phyloP scores from a whole-genome alignment of 2,329 filamentous ascomycete genomes.

The Curvularia verruculosa region DNA sequence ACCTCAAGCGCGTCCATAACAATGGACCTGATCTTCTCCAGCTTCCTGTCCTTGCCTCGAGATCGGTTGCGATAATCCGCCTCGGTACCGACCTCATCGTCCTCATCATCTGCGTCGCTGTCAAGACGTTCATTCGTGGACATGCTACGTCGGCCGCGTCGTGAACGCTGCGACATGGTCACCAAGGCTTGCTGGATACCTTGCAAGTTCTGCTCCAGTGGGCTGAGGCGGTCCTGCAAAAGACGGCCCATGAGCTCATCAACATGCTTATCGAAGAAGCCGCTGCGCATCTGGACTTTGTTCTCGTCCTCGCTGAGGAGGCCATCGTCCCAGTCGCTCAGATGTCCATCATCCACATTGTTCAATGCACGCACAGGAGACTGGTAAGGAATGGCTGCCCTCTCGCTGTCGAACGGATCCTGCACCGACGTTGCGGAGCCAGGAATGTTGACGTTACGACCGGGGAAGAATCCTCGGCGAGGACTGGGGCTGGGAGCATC shows the following conservation, averaged over 20 bases:
- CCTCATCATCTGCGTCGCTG: conserved; percentile 94
- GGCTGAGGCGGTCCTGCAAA: conserved; percentile 76
- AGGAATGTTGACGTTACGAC: conserved; percentile 27
- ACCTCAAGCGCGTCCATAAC: conserved; percentile 67
- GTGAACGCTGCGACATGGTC: conserved; percentile 58
- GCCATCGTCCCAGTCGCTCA: conserved; percentile 91
- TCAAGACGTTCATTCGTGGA: conserved; percentile 71
- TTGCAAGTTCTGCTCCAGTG: conserved; percentile 79
- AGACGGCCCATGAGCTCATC: conserved; percentile 82
- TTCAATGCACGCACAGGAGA: conserved; percentile 68
- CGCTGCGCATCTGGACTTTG: conserved; percentile 79
- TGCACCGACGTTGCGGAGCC: conserved; percentile 50
- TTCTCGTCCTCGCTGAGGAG: conserved; percentile 76
- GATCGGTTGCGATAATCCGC: conserved; percentile 71
- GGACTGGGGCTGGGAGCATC: conserved; percentile 77
- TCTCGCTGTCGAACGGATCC: conserved; percentile 68
- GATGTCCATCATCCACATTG: conserved; percentile 66
- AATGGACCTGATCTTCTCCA: conserved; percentile 74
- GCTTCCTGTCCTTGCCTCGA: conserved; percentile 75
- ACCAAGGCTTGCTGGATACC: conserved; percentile 74
- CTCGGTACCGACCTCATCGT: conserved; percentile 68
- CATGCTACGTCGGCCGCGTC: conserved; percentile 66
- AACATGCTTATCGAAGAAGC: conserved; percentile 90
- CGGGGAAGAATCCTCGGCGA: conserved; percentile 53
- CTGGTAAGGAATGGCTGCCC: conserved; percentile 60